Evolutionary conservation across 768 basidiomycete species (phyloP).

Genomic region (Kwoniella sp.): DNA sequence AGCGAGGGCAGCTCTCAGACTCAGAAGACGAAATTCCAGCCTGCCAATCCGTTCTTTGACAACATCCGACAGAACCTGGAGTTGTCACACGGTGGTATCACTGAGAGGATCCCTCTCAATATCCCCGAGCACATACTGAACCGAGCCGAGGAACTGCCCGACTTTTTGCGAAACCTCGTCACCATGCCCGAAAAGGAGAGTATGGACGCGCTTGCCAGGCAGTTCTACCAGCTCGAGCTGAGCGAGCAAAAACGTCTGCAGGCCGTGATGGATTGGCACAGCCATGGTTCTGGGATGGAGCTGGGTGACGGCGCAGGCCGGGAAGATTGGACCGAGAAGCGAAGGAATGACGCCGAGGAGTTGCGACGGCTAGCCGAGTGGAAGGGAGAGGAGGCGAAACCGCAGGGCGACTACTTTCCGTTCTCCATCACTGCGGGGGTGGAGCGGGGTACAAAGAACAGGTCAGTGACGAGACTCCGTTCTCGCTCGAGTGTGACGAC

Average conservation of each 20-base stretch:
- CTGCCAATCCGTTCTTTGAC: constrained; percentile 91
- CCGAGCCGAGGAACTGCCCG: constrained; percentile 68
- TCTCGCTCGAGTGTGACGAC: not conserved
- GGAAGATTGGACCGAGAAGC: constrained; percentile 20
- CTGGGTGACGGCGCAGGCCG: not conserved
- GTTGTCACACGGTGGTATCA: constrained; percentile 60
- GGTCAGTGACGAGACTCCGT: constrained; percentile 54
- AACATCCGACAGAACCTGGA: constrained; percentile 67
- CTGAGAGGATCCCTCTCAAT: constrained; percentile 74
- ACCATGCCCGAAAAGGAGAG: constrained; percentile 58
- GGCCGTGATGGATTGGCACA: constrained; percentile 87
- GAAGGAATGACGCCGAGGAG: constrained; percentile 27
- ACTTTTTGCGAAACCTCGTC: constrained; percentile 73
- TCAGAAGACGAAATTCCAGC: constrained; percentile 33
- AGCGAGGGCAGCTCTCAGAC: not conserved
- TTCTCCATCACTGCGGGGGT: constrained; percentile 93
- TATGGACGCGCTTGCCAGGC: constrained; percentile 77
- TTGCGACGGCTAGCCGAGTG: constrained; percentile 22
- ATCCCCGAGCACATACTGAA: constrained; percentile 54
- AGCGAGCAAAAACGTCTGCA: constrained; percentile 84
- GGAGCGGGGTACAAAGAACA: constrained; percentile 89
- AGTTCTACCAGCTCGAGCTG: constrained; percentile 88
- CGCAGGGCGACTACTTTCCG: constrained; percentile 58
- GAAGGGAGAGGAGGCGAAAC: constrained; percentile 6
- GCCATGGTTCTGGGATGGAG: constrained; percentile 52